These are phyloP conservation scores for Annulohypoxylon stygium DNA, from an alignment of 495 filamentous ascomycete genomes.

Conservation along the genomic window DNA sequence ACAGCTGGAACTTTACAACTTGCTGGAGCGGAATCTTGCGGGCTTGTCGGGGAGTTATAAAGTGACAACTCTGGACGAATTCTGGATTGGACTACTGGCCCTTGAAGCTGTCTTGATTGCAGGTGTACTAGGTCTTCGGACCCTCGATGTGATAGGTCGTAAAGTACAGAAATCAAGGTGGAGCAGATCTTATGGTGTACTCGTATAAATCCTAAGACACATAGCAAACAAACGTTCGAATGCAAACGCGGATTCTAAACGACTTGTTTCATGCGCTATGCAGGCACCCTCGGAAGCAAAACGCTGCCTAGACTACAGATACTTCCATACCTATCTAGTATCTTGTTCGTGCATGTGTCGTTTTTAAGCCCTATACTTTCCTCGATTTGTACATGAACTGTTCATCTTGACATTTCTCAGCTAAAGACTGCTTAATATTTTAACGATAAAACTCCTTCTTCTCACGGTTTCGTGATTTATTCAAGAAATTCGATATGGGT, in stretches of 20 bases:
- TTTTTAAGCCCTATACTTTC: too few species aligned
- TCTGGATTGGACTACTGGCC: constrained; percentile 61
- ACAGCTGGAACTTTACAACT: constrained; percentile 4
- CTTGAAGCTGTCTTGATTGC: constrained; percentile 59
- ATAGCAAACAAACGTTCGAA: not conserved
- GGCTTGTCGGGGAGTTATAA: constrained; percentile 52
- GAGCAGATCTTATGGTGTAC: constrained; percentile 5
- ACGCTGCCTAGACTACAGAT: too few species aligned
- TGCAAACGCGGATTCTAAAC: not conserved
- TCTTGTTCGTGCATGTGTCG: too few species aligned
- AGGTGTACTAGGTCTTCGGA: constrained; percentile 49
- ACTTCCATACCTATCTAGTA: too few species aligned
- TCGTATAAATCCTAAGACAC: not conserved
- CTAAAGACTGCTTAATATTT: too few species aligned
- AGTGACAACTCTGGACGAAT: constrained; percentile 57
- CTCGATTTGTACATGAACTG: too few species aligned
- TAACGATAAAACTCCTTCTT: too few species aligned
- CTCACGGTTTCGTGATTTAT: too few species aligned
- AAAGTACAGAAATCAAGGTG: constrained; percentile 18
- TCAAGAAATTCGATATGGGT: too few species aligned
- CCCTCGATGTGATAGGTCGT: constrained; percentile 42
- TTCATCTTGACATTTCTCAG: too few species aligned
- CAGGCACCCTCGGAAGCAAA: too few species aligned
- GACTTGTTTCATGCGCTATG: not conserved
- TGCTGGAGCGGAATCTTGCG: constrained; percentile 42